phyloP scores from a whole-genome alignment of 73 alveolate species.

The Paramecium sonneborni region DNA sequence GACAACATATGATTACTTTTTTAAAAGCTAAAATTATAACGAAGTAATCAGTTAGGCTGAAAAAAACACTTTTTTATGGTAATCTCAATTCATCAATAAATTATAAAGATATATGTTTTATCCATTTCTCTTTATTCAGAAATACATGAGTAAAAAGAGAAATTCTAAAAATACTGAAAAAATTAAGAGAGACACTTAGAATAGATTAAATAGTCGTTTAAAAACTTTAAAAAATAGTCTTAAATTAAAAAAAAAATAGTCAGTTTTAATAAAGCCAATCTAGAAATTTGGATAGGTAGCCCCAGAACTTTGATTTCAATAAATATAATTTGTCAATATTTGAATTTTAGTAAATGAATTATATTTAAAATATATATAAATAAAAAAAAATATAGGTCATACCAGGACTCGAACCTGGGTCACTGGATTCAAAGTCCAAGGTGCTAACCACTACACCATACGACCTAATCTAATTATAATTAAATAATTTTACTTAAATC shows the following conservation, averaged over 20 bases:
- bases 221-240: neutral
- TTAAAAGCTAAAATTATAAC: neutral
- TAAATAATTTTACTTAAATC: neutral
- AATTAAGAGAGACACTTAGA: neutral
- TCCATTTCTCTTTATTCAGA: neutral
- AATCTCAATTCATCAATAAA: neutral
- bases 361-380: neutral
- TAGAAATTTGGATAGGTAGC: neutral
- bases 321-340: neutral
- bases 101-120: neutral
- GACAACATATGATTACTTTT: neutral
- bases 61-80: neutral
- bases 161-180: neutral
- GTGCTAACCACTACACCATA: slow-evolving; percentile 89
- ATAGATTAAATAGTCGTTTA: neutral
- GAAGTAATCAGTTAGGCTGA: neutral
- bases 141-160: neutral
- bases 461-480: slow-evolving; percentile 62
- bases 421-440: slow-evolving; percentile 84
- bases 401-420: slow-evolving; percentile 89
- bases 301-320: slow-evolving; percentile 4
- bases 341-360: neutral
- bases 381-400: slow-evolving; percentile 9
- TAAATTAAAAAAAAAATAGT: neutral
- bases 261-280: neutral